Base-by-base conservation (phyloP, 495 filamentous ascomycete genomes). In the Tetracladium setigerum region DNA sequence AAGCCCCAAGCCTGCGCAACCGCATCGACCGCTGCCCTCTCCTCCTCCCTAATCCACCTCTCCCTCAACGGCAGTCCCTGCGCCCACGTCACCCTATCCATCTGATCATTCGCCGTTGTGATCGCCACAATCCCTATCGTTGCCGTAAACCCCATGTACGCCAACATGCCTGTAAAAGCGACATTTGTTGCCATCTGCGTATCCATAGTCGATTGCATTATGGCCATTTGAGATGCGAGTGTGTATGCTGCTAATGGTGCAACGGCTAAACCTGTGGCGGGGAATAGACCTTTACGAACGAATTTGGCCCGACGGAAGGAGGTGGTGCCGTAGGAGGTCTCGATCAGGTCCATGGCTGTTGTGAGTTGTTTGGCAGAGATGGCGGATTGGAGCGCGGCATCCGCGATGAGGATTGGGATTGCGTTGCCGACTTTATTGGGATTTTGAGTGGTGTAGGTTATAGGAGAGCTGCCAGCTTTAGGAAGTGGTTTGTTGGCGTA, bases 31-130 rank as follows among this genome's bases (percentile, higher is more conserved):
- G 91, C 87, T n/a, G 82, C 85, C 16, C 92, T 75, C 67, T 98
- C 92, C 41, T 95, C 89, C 67, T 98, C 92, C 30, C 87, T 74
- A 33, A 95, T 61, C 89, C 89, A 97, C n/a, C 94, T 77, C 50
- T 90, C 70, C 50, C 83, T 71, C 56, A 98, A 66, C 18, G 87
- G 85, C 18, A 83, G 81, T 2, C 92, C 92, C 11, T 73, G 68
- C 11, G 81, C 71, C 94, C 94, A 98, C 4, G 82, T 85, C 27
- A 97, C 86, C 4, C 92, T 79, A 47, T 88, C 82, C 86, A 95
- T 94, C 62, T 97, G 89, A 62, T 95, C 89, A 67, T 95, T 96
- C 15, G 78, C 69, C 13, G 90, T 95, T 27, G 83, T 83, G 18
- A 91, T 62, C 12, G 89, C 89, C 12, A 96, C 74, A n/a, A 88